Evolutionary conservation across 2,329 filamentous ascomycete genomes (phyloP).

Genomic region (Fusarium sp.): DNA sequence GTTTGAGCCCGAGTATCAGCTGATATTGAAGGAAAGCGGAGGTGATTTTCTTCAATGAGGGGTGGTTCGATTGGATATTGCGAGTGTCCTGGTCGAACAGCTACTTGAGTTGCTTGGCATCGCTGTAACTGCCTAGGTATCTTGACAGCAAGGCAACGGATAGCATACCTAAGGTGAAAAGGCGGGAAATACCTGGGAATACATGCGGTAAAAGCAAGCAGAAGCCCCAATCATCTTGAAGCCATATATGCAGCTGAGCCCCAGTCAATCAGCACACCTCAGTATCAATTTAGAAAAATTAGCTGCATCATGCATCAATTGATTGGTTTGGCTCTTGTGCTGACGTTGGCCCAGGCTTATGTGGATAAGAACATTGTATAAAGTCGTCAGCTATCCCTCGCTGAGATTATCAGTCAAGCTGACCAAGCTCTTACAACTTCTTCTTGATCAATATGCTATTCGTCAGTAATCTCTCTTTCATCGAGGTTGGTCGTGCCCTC

Average conservation of each 20-base stretch:
- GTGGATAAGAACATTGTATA: not conserved
- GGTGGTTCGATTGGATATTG: not conserved
- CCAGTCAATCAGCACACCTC: no score
- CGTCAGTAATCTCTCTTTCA: not conserved
- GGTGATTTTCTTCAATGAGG: slow-evolving; percentile 36
- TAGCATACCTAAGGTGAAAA: no score
- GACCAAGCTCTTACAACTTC: not conserved
- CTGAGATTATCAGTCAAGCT: not conserved
- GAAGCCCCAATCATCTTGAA: no score
- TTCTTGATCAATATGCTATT: not conserved
- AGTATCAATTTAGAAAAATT: no score
- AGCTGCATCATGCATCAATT: not conserved
- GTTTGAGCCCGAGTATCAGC: slow-evolving; percentile 42
- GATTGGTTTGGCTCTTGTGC: not conserved
- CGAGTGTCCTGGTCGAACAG: no score
- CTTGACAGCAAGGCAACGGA: no score
- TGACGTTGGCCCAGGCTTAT: not conserved
- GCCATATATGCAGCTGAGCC: not conserved
- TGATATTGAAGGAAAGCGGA: slow-evolving; percentile 24
- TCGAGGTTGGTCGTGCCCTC: not conserved
- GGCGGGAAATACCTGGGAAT: no score
- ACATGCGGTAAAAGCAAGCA: no score
- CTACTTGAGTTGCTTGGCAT: no score
- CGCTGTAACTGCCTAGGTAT: no score
- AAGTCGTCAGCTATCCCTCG: not conserved